phyloP scores from a whole-genome alignment of 306 rosid species.

The Prunus davidiana region DNA sequence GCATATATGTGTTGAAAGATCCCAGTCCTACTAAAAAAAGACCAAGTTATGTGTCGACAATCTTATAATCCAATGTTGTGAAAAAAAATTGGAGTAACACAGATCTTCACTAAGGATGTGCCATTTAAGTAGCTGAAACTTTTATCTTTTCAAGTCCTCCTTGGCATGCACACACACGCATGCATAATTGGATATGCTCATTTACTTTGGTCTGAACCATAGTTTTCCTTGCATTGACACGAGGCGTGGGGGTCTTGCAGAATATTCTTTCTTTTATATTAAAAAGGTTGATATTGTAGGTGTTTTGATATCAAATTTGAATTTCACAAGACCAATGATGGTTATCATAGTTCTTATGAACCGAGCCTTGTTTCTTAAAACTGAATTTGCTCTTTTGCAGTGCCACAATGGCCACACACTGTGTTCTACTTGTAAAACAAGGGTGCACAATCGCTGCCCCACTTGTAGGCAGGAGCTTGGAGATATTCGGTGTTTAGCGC shows the following conservation, averaged over 20 bases:
- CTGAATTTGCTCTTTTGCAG: conserved; percentile 45
- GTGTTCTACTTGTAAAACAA: conserved; percentile 94
- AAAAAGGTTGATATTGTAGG: neutral
- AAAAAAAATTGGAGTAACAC: neutral
- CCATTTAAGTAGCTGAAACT: neutral
- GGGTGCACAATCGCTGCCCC: conserved; percentile 98
- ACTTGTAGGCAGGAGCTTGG: conserved; percentile 99
- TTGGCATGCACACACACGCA: neutral
- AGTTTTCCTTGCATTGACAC: neutral
- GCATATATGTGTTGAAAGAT: neutral
- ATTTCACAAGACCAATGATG: neutral
- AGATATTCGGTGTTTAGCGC: conserved; percentile 94
- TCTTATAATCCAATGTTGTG: neutral
- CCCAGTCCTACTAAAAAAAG: neutral
- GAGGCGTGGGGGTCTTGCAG: neutral
- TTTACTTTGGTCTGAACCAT: neutral
- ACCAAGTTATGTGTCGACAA: neutral
- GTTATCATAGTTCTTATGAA: neutral
- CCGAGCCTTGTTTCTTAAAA: neutral
- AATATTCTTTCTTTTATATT: neutral
- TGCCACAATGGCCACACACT: conserved; percentile 98
- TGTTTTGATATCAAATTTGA: neutral
- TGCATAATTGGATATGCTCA: neutral
- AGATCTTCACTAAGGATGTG: neutral
- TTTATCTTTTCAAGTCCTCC: neutral